phyloP scores from a whole-genome alignment of 2,329 filamentous ascomycete genomes.

The Cercospora sojina region DNA sequence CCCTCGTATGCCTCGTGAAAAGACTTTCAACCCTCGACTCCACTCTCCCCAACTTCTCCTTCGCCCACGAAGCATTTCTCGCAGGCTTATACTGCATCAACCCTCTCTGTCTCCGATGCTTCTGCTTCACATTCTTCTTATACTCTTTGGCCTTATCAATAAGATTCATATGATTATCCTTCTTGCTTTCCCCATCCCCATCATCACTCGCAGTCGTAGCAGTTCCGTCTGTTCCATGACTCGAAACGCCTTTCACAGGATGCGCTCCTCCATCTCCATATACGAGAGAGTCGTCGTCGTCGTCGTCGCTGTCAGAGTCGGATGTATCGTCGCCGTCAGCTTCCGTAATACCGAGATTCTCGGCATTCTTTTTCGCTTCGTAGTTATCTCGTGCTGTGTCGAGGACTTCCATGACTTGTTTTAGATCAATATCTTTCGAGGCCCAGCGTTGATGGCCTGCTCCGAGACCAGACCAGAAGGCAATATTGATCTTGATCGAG shows the following conservation, averaged over 20 bases:
- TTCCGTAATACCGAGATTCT: conserved; percentile 18
- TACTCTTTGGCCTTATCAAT: conserved; percentile 60
- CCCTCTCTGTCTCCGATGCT: conserved; percentile 66
- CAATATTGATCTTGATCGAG: conserved; percentile 57
- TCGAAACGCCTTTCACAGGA: not conserved
- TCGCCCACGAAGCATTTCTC: conserved; percentile 56
- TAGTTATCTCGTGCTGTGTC: conserved; percentile 61
- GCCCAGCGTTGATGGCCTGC: conserved; percentile 59
- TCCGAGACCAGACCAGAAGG: conserved; percentile 62
- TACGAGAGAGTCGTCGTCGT: conserved; percentile 15
- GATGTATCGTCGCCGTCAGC: conserved; percentile 19
- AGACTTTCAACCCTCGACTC: conserved; percentile 46
- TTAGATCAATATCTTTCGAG: conserved; percentile 54
- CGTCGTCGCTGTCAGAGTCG: conserved; percentile 22
- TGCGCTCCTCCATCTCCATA: not conserved
- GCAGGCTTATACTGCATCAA: conserved; percentile 68
- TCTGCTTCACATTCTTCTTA: conserved; percentile 56
- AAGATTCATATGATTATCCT: conserved; percentile 34
- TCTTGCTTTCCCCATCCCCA: conserved; percentile 7
- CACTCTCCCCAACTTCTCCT: conserved; percentile 57
- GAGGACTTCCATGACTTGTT: conserved; percentile 63
- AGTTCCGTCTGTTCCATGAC: not conserved
- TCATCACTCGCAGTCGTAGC: not conserved
- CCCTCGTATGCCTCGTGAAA: conserved; percentile 61
- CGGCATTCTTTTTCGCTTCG: conserved; percentile 39